Evolutionary conservation across 495 filamentous ascomycete species (phyloP).

Genomic region (Aspergillus incahuasiensis): DNA sequence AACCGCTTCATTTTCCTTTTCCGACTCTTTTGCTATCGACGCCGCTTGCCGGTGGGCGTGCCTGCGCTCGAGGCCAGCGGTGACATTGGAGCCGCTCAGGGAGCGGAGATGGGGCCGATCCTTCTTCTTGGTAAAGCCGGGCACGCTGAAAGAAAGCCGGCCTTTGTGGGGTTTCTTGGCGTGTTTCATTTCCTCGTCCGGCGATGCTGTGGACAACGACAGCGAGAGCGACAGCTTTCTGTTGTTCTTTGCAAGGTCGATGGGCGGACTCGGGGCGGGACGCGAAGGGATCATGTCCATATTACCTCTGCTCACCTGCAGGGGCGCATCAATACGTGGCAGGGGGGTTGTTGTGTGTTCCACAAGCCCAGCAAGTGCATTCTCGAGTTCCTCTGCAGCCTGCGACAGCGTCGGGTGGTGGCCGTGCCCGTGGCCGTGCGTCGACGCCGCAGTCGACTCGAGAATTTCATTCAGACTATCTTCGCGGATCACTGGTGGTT

Average conservation of each 20-base stretch:
- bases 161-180: constrained; percentile 15
- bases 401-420: constrained; percentile 26
- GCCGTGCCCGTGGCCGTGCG: constrained; percentile 14
- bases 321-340: constrained; percentile 25
- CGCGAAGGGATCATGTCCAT: constrained; percentile 37
- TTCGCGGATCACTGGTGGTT: neutral
- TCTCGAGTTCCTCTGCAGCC: constrained; percentile 32
- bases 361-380: constrained; percentile 24
- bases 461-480: neutral
- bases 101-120: constrained; percentile 12
- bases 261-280: constrained; percentile 33
- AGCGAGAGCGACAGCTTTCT: constrained; percentile 5
- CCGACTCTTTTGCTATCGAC: neutral
- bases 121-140: constrained; percentile 15
- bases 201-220: constrained; percentile 14
- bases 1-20: constrained; percentile 7
- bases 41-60: neutral
- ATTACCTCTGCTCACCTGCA: constrained; percentile 37
- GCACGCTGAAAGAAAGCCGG: constrained; percentile 19
- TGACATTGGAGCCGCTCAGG: constrained; percentile 10
- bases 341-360: constrained; percentile 9
- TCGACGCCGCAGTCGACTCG: constrained; percentile 1
- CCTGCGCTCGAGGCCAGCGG: neutral
- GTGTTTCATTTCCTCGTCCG: constrained; percentile 18
- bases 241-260: neutral